Evolutionary conservation across 768 basidiomycete species (phyloP).

Genomic region (Kwoniella bestiolae): DNA sequence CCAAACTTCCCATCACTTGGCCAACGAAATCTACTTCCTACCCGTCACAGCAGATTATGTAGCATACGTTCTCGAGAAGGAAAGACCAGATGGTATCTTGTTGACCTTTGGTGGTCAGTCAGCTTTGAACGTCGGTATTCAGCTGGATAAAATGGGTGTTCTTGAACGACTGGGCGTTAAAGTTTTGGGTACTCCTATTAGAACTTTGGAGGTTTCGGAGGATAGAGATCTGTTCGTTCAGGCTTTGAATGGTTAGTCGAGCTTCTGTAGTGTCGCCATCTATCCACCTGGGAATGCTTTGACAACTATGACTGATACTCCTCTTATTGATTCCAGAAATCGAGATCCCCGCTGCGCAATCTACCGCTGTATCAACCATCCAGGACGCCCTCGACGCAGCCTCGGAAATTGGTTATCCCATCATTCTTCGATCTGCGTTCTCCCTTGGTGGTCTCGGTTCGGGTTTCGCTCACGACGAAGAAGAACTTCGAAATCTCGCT

Average conservation of each 20-base stretch:
- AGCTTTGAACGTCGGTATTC: conserved; percentile 95
- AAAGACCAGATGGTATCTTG: conserved; percentile 94
- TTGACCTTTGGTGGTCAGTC: conserved; percentile 98
- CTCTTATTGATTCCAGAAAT: conserved; percentile 81
- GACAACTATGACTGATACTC: neutral
- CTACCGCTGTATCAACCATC: conserved; percentile 94
- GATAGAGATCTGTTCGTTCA: conserved; percentile 94
- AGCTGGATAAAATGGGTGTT: conserved; percentile 94
- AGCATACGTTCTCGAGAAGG: conserved; percentile 97
- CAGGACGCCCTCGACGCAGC: conserved; percentile 91
- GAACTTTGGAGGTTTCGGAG: conserved; percentile 93
- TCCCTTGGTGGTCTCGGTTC: conserved; percentile 98
- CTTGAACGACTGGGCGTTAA: conserved; percentile 88
- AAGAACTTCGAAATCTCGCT: conserved; percentile 90
- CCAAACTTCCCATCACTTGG: conserved; percentile 97
- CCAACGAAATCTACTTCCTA: conserved; percentile 95
- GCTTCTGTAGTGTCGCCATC: too few relatives aligned
- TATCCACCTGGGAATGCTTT: too few relatives aligned
- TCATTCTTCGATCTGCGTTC: conserved; percentile 91
- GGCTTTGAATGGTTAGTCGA: conserved; percentile 81
- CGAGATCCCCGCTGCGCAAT: conserved; percentile 92
- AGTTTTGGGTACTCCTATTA: conserved; percentile 93
- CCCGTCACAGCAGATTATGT: conserved; percentile 97
- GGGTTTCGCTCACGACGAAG: conserved; percentile 92
- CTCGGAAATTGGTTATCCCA: conserved; percentile 89